These are phyloP conservation scores for Malania oleifera DNA, from an alignment of 164 flowering plant species.

Conservation along the genomic window DNA sequence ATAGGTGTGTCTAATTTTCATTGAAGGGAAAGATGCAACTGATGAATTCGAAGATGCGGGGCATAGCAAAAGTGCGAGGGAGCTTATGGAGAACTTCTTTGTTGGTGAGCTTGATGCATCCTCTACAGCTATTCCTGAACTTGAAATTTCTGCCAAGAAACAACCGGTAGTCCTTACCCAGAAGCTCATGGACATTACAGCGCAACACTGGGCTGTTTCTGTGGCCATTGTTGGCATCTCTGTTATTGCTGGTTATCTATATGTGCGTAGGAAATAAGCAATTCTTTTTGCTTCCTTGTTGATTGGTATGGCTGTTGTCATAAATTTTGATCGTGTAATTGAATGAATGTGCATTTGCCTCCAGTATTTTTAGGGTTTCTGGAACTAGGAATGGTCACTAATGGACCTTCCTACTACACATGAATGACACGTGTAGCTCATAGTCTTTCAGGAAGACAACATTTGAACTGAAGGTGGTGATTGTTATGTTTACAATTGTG, in stretches of 20 bases:
- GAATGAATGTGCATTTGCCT: too few relatives aligned
- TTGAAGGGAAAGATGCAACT: constrained; percentile 79
- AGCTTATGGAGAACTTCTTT: constrained; percentile 56
- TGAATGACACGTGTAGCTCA: too few relatives aligned
- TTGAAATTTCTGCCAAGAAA: constrained; percentile 31
- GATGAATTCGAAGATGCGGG: constrained; percentile 96
- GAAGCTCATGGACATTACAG: constrained; percentile 34
- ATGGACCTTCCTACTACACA: too few relatives aligned
- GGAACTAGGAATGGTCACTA: too few relatives aligned
- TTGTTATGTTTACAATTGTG: too few relatives aligned
- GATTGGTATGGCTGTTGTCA: not conserved
- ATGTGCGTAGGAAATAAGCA: constrained; percentile 45
- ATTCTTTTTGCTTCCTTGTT: constrained; percentile 1
- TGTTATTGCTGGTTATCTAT: constrained; percentile 43
- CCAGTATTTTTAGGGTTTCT: too few relatives aligned
- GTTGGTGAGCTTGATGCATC: constrained; percentile 87
- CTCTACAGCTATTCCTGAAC: constrained; percentile 40
- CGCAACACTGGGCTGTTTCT: constrained; percentile 68
- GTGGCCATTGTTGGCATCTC: constrained; percentile 56
- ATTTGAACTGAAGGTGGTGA: too few relatives aligned
- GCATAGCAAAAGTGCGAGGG: constrained; percentile 74
- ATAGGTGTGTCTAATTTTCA: not conserved
- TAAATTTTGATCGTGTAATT: constrained; percentile 27
- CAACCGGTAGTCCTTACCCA: constrained; percentile 15
- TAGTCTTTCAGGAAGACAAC: too few relatives aligned